Base-by-base conservation (phyloP, 805 yeast species). In the Candida suzukii region DNA sequence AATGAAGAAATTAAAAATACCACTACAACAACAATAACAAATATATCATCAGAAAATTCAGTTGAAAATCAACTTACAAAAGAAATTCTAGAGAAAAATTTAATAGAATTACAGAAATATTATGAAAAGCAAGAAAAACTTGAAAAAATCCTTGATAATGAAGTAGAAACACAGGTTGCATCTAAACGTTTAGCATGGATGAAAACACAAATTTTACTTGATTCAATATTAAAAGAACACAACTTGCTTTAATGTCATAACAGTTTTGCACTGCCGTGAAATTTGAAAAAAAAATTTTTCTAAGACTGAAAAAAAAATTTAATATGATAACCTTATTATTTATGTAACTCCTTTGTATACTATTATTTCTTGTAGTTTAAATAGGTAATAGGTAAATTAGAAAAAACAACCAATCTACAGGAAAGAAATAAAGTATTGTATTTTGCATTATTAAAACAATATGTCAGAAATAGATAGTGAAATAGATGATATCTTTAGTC, bases 191-290 rank as follows among this genome's bases (percentile, higher is more conserved):
- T 38, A 20, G 40, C 37, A 28, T 57, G 63, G 63, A 37, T 57
- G 30, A 60, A 58, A 27, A 55, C 45, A 27, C 62, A 60, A 41
- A 26, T 51, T 4, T 35, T 56, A 11, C 39, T 58, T 24, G 54
- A 56, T 35, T 50, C 48, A 3, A 35, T 50, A 11, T 33, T 48
- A 17, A 38, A 42, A 16, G 41, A 42, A 13, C 33, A 37, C 34
- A 19, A 27, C n/a, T 20, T 28, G 32, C 26, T 37, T 13, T 27
- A 27, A n/a, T 17, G 26, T 4, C 8, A 8, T 34, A 6, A 21
- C 14, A 33, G 13, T 21, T 12, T 13, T 7, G n/a, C n/a, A n/a
- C n/a, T n/a, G n/a, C n/a, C n/a, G n/a, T n/a, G n/a, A n/a, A n/a
- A n/a, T n/a, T n/a, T n/a, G n/a, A n/a, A n/a, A n/a, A n/a, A n/a